Evolutionary conservation across 441 rosid species (phyloP), one percentile per base, ranked within the genome.

Genomic region (Sinapis alba): DNA sequence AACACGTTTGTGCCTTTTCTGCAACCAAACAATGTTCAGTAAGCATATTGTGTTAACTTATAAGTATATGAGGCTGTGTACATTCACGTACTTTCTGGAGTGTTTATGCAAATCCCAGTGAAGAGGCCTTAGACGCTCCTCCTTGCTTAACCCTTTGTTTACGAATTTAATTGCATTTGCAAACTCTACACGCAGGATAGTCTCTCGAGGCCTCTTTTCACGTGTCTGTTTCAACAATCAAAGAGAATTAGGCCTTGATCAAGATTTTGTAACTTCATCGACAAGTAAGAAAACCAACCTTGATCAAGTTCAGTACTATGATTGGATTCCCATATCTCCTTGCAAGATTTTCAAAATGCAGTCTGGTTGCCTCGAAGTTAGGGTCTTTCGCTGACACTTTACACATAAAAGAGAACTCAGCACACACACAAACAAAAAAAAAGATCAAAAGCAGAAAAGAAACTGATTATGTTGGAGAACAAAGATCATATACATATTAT

Each of bases 241-340:
- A 36, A 75, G 66, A 54, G 3, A 34, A 28, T 20, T 73, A 65
- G 24, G 16, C 51, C 43, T 43, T 65, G 67, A 71, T 56, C 71
- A 81, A 65, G 19, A 53, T 59, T 4, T 53, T 34, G 60, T 60
- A 68, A n/a, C 47, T 28, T 38, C 50, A 34, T 65, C 3, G 7
- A 65, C 1, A 12, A 59, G 38, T 38, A 60, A 45, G 51, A 58
- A 67, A 27, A 34, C 79, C 50, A 68, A 90, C 96, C 96, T 86
- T 90, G 58, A 90, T 84, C 84, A 90, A 85, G 80, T 90, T 88
- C 72, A 86, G 64, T 75, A 90, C 84, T 69, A 90, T 88, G 61
- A 90, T 82, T 13, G 91, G 93, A 82, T 84, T 90, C 66, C 93
- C 96, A 68, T 90, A 90, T 90, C 96, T 88, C 83, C 72, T 88